Conservation (phyloP, 1,139 yeast genomes). For the Zhuliangozyma parablackwelliae region DNA sequence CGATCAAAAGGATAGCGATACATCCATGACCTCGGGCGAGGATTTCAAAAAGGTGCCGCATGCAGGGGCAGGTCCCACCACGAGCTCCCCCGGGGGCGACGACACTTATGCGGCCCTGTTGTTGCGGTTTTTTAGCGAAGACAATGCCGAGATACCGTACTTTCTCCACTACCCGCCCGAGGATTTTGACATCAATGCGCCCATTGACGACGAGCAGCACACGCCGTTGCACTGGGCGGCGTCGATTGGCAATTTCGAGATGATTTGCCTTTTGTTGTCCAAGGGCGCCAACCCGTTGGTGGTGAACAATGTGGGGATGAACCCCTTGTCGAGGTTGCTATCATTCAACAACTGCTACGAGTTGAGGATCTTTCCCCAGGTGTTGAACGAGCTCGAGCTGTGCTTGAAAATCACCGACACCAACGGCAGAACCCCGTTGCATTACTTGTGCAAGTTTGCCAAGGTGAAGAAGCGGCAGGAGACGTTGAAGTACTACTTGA, state of each 20-base stretch:
- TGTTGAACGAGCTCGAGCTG: conserved; percentile 64
- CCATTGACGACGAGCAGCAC: conserved; percentile 94
- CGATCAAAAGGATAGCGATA: conserved; percentile 38
- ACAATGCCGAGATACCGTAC: conserved; percentile 67
- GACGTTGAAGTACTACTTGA: conserved; percentile 38
- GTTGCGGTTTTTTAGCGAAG: conserved; percentile 64
- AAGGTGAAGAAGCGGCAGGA: conserved; percentile 47
- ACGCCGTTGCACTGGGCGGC: conserved; percentile 97
- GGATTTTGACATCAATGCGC: conserved; percentile 77
- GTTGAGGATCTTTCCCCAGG: conserved; percentile 65
- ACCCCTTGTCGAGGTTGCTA: conserved; percentile 77
- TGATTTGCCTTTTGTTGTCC: conserved; percentile 64
- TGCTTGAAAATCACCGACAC: conserved; percentile 71
- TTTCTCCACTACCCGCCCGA: conserved; percentile 70
- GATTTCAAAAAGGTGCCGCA: conserved; percentile 12
- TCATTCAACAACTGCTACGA: conserved; percentile 87
- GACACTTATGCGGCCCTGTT: conserved; percentile 53
- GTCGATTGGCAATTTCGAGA: conserved; percentile 76
- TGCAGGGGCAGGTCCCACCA: conserved; percentile 6
- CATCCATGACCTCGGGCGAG: conserved; percentile 38
- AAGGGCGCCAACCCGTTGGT: conserved; percentile 76
- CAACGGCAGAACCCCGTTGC: conserved; percentile 69
- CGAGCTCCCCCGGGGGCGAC: conserved; percentile 14
- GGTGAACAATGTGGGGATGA: conserved; percentile 73
- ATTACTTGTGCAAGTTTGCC: conserved; percentile 62